These are phyloP conservation scores for Boletus fagicola DNA, from an alignment of 768 basidiomycete genomes.

Conservation along the genomic window DNA sequence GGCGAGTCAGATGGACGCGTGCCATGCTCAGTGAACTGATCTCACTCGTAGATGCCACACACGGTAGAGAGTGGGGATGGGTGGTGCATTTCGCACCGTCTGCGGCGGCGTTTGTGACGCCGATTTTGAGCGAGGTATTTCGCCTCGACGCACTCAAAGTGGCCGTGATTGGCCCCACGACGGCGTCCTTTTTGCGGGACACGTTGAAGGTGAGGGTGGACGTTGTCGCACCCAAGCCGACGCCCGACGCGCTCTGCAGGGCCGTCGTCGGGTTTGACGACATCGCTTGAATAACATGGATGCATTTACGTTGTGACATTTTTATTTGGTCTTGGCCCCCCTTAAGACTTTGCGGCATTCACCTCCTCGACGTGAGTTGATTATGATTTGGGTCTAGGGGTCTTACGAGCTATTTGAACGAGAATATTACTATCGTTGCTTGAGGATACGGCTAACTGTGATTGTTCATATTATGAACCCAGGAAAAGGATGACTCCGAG, in stretches of 20 bases:
- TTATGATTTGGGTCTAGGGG: too few relatives aligned
- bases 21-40: neutral
- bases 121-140: conserved; percentile 48
- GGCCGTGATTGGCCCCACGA: conserved; percentile 72
- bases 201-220: conserved; percentile 49
- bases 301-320: conserved; percentile 13
- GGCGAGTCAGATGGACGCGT: conserved; percentile 15
- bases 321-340: conserved; percentile 1
- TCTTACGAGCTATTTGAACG: too few relatives aligned
- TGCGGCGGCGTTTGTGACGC: conserved; percentile 54
- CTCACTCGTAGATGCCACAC: neutral
- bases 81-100: conserved; percentile 78
- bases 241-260: conserved; percentile 46
- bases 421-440: too few relatives aligned
- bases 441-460: too few relatives aligned
- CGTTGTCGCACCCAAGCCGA: conserved; percentile 55
- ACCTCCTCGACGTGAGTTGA: too few relatives aligned
- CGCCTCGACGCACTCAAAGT: conserved; percentile 32
- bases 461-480: too few relatives aligned
- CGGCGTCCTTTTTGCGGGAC: conserved; percentile 48
- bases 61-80: conserved; percentile 49
- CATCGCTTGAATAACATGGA: conserved; percentile 3
- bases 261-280: conserved; percentile 28
- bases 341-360: neutral
- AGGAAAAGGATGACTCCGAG: too few relatives aligned